Conservation (phyloP, 768 basidiomycete genomes). For the Boletus rubropictus region DNA sequence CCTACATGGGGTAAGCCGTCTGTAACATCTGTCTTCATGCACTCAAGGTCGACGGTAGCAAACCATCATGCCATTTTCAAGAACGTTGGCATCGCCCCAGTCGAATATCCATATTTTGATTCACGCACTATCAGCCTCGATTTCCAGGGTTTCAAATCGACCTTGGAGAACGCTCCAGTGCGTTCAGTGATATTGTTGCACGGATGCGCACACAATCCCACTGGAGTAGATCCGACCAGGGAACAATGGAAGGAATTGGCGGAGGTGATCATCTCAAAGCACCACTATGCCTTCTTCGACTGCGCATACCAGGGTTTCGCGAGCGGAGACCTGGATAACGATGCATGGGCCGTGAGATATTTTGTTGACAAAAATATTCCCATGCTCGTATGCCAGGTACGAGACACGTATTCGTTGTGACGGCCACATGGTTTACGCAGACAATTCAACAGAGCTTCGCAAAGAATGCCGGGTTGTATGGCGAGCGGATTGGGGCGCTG, state of each 20-base stretch:
- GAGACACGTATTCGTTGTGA: background rate
- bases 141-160: slow-evolving; percentile 57
- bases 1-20: slow-evolving; percentile 84
- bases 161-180: slow-evolving; percentile 58
- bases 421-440: slow-evolving; percentile 8
- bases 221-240: slow-evolving; percentile 86
- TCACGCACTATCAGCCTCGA: slow-evolving; percentile 85
- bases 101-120: slow-evolving; percentile 93
- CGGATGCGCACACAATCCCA: slow-evolving; percentile 95
- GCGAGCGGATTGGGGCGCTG: slow-evolving; percentile 91
- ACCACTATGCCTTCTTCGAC: slow-evolving; percentile 90
- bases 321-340: slow-evolving; percentile 83
- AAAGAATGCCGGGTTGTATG: slow-evolving; percentile 93
- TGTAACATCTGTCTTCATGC: background rate
- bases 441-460: slow-evolving; percentile 73
- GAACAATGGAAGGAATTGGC: slow-evolving; percentile 84
- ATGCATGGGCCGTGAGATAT: slow-evolving; percentile 87
- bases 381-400: slow-evolving; percentile 82
- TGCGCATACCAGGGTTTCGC: slow-evolving; percentile 98
- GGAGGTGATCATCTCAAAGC: slow-evolving; percentile 60
- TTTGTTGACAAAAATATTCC: slow-evolving; percentile 74
- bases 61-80: slow-evolving; percentile 89
- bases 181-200: slow-evolving; percentile 88
- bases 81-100: slow-evolving; percentile 83
- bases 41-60: slow-evolving; percentile 36